phyloP scores from a whole-genome alignment of 371 early-diverging fungal genomes.

The Mortierella sp. region DNA sequence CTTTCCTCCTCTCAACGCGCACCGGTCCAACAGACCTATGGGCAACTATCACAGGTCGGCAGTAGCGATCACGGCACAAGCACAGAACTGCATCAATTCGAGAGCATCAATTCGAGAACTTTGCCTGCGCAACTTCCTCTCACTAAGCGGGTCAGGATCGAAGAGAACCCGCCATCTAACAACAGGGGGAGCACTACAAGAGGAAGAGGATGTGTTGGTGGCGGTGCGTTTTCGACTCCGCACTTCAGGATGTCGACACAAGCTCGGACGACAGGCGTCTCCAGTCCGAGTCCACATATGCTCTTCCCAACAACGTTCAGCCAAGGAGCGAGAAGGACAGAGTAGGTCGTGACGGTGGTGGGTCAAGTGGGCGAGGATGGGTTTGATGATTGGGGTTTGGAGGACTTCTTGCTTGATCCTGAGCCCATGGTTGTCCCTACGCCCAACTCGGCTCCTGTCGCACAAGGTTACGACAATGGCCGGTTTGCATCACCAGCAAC shows the following conservation, averaged over 20 bases:
- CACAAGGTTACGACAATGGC: background rate
- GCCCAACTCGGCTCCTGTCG: background rate
- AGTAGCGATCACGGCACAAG: background rate
- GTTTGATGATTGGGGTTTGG: slow-evolving; percentile 2
- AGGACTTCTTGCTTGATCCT: background rate
- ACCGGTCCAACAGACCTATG: background rate
- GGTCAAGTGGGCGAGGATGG: background rate
- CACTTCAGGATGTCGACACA: slow-evolving; percentile 21
- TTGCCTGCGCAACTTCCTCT: background rate
- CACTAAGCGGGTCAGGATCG: background rate
- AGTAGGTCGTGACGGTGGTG: background rate
- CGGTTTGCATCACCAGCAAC: background rate
- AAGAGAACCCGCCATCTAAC: background rate
- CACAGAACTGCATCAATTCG: background rate
- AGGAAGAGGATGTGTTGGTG: background rate
- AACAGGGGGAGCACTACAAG: background rate
- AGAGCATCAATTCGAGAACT: background rate
- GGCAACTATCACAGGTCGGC: background rate
- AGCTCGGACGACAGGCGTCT: background rate
- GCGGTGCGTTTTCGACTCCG: slow-evolving; percentile 20
- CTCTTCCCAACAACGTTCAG: background rate
- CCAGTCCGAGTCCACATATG: background rate
- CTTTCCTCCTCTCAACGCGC: background rate
- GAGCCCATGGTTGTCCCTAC: background rate
- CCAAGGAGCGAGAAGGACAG: background rate